phyloP scores from a whole-genome alignment of 78 protist genomes.

The Anaeramoeba flamelloides region DNA sequence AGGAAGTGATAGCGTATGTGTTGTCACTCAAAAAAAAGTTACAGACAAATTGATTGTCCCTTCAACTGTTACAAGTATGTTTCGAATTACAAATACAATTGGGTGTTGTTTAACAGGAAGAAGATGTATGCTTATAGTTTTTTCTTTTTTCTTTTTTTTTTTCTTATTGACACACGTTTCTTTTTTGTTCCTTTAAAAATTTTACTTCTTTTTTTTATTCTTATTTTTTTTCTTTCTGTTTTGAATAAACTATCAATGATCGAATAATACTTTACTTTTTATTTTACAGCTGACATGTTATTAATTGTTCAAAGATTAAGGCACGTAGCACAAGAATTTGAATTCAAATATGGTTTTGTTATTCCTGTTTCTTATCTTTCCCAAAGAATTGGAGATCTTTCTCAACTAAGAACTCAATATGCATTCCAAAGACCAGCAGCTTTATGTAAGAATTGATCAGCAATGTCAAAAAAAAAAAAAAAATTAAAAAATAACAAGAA shows the following conservation, averaged over 20 bases:
- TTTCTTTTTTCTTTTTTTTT: background rate
- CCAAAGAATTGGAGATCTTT: slow-evolving; percentile 65
- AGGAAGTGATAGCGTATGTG: slow-evolving; percentile 61
- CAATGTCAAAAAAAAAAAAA: slow-evolving; percentile 34
- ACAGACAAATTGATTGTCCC: slow-evolving; percentile 76
- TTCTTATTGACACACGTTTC: background rate
- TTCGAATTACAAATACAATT: slow-evolving; percentile 48
- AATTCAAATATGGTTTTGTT: slow-evolving; percentile 29
- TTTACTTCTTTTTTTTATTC: too few species aligned
- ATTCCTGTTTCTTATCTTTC: slow-evolving; percentile 57
- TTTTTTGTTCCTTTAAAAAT: too few species aligned
- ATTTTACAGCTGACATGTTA: slow-evolving; percentile 56
- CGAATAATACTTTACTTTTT: too few species aligned
- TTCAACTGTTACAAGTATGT: slow-evolving; percentile 58
- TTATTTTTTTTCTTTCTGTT: too few species aligned
- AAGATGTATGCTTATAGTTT: slow-evolving; percentile 29
- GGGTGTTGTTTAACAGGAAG: slow-evolving; percentile 80
- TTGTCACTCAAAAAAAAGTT: slow-evolving; percentile 78
- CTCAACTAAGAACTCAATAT: slow-evolving; percentile 82
- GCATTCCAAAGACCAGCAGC: slow-evolving; percentile 74
- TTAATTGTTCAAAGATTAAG: slow-evolving; percentile 57
- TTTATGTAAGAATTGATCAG: too few species aligned
- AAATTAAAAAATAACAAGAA: background rate
- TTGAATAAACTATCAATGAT: too few species aligned
- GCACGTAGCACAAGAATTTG: slow-evolving; percentile 68